These are phyloP conservation scores for Escovopsis sp. DNA, from an alignment of 2,329 filamentous ascomycete genomes.

Conservation along the genomic window DNA sequence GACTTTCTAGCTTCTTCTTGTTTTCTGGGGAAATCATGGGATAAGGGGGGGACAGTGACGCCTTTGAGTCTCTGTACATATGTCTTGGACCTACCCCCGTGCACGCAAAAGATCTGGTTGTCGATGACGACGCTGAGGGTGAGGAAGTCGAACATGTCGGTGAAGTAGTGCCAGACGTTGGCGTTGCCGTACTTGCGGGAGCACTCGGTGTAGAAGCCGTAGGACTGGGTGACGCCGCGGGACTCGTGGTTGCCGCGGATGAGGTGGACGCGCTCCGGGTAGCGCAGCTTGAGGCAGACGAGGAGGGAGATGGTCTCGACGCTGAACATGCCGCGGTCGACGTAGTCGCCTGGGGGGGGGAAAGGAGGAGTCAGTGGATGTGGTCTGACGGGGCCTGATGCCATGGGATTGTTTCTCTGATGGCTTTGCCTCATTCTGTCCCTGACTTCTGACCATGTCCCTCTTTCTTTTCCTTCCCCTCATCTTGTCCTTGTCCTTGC, in stretches of 20 bases:
- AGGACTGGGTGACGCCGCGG: conserved; percentile 92
- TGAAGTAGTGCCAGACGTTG: conserved; percentile 99
- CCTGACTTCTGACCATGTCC: too few species aligned
- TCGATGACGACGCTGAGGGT: conserved; percentile 96
- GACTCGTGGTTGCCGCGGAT: conserved; percentile 98
- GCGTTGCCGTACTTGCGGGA: conserved; percentile 96
- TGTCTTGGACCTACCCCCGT: conserved; percentile 54
- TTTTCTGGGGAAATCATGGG: neutral
- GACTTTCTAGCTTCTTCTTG: too few species aligned
- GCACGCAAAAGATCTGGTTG: conserved; percentile 97
- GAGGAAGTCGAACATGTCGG: conserved; percentile 98
- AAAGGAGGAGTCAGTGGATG: too few species aligned
- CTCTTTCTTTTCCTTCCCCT: too few species aligned
- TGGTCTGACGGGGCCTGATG: too few species aligned
- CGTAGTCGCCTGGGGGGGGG: conserved; percentile 75
- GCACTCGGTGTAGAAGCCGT: conserved; percentile 98
- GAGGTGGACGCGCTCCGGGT: conserved; percentile 86
- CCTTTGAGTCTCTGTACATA: too few species aligned
- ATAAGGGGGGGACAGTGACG: too few species aligned
- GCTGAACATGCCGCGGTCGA: conserved; percentile 95
- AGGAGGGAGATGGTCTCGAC: conserved; percentile 97
- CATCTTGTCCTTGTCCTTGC: too few species aligned
- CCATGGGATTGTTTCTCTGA: too few species aligned
- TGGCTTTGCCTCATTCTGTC: neutral
- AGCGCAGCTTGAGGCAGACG: conserved; percentile 91